A percentile compares a stretch with the other conserved stretches of the same genome.
Evolutionary conservation across 192 early-diverging fungal species (phyloP).

Genomic region (Coemansia sp.): DNA sequence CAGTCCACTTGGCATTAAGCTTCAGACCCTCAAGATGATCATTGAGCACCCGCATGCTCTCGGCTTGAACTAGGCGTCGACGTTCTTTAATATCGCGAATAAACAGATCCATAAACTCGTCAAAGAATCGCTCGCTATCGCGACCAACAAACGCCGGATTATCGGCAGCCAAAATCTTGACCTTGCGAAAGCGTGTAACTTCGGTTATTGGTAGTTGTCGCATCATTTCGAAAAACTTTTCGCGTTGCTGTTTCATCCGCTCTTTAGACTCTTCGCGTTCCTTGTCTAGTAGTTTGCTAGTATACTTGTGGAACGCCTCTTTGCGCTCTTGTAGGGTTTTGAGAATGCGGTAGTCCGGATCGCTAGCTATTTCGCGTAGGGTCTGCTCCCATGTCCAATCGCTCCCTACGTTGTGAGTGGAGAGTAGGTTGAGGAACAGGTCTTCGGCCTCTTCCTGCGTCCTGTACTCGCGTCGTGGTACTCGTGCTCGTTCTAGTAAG

Average conservation of each 20-base stretch:
- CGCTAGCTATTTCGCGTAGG: conserved; percentile 80
- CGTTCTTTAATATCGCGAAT: conserved; percentile 69
- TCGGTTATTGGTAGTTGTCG: conserved; percentile 58
- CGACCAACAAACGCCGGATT: conserved; percentile 63
- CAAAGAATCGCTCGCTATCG: conserved; percentile 68
- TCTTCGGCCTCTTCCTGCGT: conserved; percentile 81
- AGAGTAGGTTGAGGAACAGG: conserved; percentile 77
- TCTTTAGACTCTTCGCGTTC: conserved; percentile 37
- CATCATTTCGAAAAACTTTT: conserved; percentile 62
- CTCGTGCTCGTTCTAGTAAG: conserved; percentile 13
- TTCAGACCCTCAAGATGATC: conserved; percentile 19
- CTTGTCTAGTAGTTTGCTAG: conserved; percentile 58
- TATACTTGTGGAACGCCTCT: conserved; percentile 75
- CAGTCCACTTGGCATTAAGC: conserved; percentile 29
- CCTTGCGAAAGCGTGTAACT: conserved; percentile 58
- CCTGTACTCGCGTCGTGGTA: conserved; percentile 61
- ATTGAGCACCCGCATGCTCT: conserved; percentile 59
- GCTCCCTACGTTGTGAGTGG: conserved; percentile 68
- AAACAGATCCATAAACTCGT: conserved; percentile 72
- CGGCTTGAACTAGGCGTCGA: conserved; percentile 61
- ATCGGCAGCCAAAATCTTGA: conserved; percentile 61
- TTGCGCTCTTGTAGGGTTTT: conserved; percentile 83
- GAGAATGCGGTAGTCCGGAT: conserved; percentile 83
- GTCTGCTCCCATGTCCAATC: conserved; percentile 95
- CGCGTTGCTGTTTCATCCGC: conserved; percentile 48